These are phyloP conservation scores for Rhizophagus clarus DNA, from an alignment of 192 early-diverging fungal species.

Conservation along the genomic window DNA sequence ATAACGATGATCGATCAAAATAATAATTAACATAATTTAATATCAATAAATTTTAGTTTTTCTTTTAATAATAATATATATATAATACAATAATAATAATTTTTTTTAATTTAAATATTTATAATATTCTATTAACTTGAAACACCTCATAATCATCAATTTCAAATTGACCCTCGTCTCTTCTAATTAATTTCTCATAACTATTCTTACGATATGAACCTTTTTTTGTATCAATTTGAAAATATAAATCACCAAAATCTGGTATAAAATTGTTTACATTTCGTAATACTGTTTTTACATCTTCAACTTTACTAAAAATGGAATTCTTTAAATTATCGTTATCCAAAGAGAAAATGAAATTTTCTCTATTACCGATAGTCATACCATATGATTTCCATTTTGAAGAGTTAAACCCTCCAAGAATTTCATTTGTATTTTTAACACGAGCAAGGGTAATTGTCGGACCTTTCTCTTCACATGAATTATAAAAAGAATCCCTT, in stretches of 20 bases:
- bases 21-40: too few species aligned
- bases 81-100: too few species aligned
- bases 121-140: neutral
- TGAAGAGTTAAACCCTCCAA: slow-evolving; percentile 36
- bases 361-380: neutral
- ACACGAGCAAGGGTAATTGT: slow-evolving; percentile 27
- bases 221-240: neutral
- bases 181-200: neutral
- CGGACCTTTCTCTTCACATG: slow-evolving; percentile 33
- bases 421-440: slow-evolving; percentile 29
- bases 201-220: neutral
- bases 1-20: too few species aligned
- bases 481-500: neutral
- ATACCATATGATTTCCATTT: slow-evolving; percentile 19
- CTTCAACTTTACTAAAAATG: neutral
- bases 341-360: neutral
- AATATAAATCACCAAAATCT: neutral
- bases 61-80: too few species aligned
- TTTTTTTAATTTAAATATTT: too few species aligned
- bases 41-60: too few species aligned
- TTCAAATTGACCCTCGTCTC: neutral
- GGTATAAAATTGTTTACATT: neutral
- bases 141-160: neutral
- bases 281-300: neutral
- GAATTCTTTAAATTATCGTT: neutral